phyloP scores from a whole-genome alignment of 345 rosid genomes.

The Eucalyptus caleyi region DNA sequence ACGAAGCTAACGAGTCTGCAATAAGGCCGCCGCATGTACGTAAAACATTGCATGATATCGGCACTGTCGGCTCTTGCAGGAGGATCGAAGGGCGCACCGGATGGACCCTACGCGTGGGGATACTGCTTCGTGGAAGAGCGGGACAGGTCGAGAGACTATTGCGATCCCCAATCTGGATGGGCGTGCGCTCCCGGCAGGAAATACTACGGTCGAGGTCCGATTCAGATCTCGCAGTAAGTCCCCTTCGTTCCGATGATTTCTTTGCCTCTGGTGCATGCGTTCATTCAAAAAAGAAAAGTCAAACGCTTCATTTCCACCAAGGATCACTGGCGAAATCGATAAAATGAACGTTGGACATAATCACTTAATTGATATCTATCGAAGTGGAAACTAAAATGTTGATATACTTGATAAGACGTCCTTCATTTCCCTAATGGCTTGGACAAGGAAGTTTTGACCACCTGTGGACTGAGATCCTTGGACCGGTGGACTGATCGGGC shows the following conservation, averaged over 20 bases:
- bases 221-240: conserved; percentile 15
- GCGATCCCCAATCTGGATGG: neutral
- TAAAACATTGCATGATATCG: neutral
- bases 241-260: neutral
- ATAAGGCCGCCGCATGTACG: neutral
- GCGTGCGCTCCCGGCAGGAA: conserved; percentile 13
- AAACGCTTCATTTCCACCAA: neutral
- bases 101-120: conserved; percentile 17
- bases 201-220: conserved; percentile 22
- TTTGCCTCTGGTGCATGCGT: neutral
- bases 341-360: neutral
- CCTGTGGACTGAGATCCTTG: neutral
- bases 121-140: conserved; percentile 7
- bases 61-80: neutral
- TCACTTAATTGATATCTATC: neutral
- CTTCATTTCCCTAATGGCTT: too few relatives aligned
- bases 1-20: neutral
- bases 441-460: neutral
- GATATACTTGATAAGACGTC: neutral
- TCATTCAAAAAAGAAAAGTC: neutral
- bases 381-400: neutral
- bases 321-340: neutral
- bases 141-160: neutral
- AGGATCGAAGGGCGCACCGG: conserved; percentile 9
- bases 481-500: neutral